phyloP scores from a whole-genome alignment of 2,329 filamentous ascomycete genomes.

The Periconia sp. region DNA sequence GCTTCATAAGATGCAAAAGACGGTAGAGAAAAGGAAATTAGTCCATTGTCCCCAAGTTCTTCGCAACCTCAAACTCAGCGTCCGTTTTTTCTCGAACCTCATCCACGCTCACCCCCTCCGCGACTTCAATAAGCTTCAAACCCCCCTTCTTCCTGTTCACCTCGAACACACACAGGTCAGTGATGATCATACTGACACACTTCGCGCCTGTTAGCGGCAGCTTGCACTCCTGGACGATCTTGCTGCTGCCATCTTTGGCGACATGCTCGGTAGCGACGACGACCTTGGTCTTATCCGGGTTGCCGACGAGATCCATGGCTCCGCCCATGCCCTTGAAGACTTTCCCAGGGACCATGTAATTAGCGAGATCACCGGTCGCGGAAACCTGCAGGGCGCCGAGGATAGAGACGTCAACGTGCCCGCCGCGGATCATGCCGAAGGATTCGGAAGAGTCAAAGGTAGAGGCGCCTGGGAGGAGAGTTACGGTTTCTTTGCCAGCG shows the following conservation, averaged over 20 bases:
- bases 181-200: constrained; percentile 44
- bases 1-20: too few species aligned
- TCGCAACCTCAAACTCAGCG: constrained; percentile 76
- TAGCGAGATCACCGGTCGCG: constrained; percentile 77
- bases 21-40: constrained; percentile 3
- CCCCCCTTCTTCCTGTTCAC: constrained; percentile 67
- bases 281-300: constrained; percentile 80
- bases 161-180: constrained; percentile 52
- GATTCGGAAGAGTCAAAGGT: constrained; percentile 86
- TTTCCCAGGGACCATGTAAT: constrained; percentile 92
- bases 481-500: constrained; percentile 91
- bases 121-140: constrained; percentile 78
- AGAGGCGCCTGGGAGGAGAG: constrained; percentile 75
- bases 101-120: constrained; percentile 82
- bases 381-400: constrained; percentile 89
- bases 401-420: constrained; percentile 83
- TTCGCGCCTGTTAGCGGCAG: constrained; percentile 41
- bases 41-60: constrained; percentile 77
- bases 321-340: constrained; percentile 85
- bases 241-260: constrained; percentile 86
- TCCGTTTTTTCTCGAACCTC: constrained; percentile 86
- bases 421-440: constrained; percentile 90
- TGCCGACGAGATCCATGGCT: constrained; percentile 87
- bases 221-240: constrained; percentile 73
- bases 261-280: constrained; percentile 94